Conservation (phyloP, 169 alveolate genomes). For the Perkinsus marinus region DNA sequence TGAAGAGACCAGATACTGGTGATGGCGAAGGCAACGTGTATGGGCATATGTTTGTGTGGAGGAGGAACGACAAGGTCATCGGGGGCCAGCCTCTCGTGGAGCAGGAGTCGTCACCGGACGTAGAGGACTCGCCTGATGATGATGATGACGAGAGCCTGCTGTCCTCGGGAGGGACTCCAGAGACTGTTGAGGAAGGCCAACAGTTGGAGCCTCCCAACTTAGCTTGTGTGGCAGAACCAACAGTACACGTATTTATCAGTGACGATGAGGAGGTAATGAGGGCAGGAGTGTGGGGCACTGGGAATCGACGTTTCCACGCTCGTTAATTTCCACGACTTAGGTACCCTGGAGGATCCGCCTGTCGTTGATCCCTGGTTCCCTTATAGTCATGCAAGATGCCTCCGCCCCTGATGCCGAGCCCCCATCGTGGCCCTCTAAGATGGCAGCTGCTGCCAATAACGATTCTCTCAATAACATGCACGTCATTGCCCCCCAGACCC, state of each 20-base stretch:
- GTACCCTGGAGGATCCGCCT: neutral
- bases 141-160: neutral
- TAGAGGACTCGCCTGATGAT: neutral
- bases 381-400: neutral
- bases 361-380: neutral
- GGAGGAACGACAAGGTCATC: neutral
- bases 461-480: neutral
- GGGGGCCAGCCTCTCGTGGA: neutral
- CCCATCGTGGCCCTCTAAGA: neutral
- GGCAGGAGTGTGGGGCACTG: neutral
- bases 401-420: neutral
- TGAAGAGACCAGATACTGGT: neutral
- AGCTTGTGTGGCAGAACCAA: neutral
- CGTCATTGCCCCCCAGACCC: neutral
- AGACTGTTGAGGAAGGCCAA: neutral
- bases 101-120: neutral
- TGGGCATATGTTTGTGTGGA: neutral
- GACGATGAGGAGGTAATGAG: neutral
- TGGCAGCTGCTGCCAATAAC: no score
- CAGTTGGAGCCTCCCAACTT: neutral
- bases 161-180: neutral
- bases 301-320: neutral
- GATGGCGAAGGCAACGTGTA: neutral
- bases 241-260: neutral
- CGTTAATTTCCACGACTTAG: neutral